Evolutionary conservation across 2,329 filamentous ascomycete species (phyloP), one percentile per base, ranked within the genome.

Genomic region (Pseudogymnoascus sp.): DNA sequence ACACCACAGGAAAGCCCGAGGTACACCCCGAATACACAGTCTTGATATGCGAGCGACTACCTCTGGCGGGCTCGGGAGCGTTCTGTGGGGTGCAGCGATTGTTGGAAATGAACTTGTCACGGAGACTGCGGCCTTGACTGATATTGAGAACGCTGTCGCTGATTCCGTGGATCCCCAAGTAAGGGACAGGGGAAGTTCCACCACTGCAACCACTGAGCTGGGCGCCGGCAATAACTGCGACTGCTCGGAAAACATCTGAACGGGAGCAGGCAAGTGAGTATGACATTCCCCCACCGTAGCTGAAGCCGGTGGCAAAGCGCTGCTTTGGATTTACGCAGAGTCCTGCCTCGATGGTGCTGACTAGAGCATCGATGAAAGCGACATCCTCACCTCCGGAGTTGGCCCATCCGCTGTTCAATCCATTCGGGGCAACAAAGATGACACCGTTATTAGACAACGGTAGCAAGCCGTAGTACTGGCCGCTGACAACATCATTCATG

Each of bases 61-160:
- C 23, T 48, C 7, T 48, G 63, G 67, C 59, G 61, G 66, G 56
- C 61, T 62, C 33, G 62, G 64, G 21, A 37, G 61, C 34, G 61
- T 59, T 45, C 61, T 66, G n/a, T 64, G 63, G 5, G n/a, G 18
- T n/a, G 45, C 52, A 76, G 5, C 71, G 70, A 57, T 75, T 76
- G 58, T 74, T 72, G 41, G 59, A 61, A 12, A 72, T 69, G 61
- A 75, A 75, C 35, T 65, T 68, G 59, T 75, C 72, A 6, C 72
- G 69, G 61, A 75, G 65, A 61, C 65, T 56, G 5, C 69, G 61
- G 23, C 73, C 73, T 7, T 61, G 61, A 5, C 65, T 61, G 33
- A 75, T 70, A 21, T 68, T 66, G 5, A 75, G 66, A 6, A 73
- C 70, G n/a, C 61, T 59, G 60, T 76, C 74, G 15, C 62, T 66